Evolutionary conservation across 164 flowering plant genomes (phyloP).

Genomic region (Stephania japonica): DNA sequence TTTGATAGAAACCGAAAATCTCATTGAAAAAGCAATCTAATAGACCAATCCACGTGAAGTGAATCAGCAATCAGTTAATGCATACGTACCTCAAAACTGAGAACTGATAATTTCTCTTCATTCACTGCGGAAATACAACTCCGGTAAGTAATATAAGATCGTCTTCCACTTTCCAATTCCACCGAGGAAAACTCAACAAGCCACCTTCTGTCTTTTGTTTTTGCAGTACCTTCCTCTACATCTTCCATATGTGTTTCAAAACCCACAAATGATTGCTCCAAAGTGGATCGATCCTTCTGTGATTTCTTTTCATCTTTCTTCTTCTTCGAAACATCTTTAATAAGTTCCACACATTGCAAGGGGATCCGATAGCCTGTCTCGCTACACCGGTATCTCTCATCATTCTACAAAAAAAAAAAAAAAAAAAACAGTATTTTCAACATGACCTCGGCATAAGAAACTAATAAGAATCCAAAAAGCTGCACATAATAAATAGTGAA

Average conservation of each 20-base stretch:
- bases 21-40: no score
- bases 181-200: constrained; percentile 30
- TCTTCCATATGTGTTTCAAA: constrained; percentile 17
- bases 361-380: constrained; percentile 96
- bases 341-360: constrained; percentile 47
- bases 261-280: constrained; percentile 25
- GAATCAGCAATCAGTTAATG: background rate
- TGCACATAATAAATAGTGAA: background rate
- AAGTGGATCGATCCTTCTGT: constrained; percentile 34
- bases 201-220: constrained; percentile 33
- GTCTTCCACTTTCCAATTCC: constrained; percentile 23
- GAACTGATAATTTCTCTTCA: constrained; percentile 71
- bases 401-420: constrained; percentile 35
- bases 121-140: constrained; percentile 70
- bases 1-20: no score
- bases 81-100: constrained; percentile 80
- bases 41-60: no score
- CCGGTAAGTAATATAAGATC: constrained; percentile 64
- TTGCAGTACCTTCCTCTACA: constrained; percentile 13
- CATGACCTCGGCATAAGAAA: background rate
- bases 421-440: background rate
- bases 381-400: constrained; percentile 74
- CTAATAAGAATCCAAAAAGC: background rate
- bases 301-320: constrained; percentile 22
- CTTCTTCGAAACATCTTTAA: constrained; percentile 24